Base-by-base conservation (phyloP, 2,329 filamentous ascomycete species). In the Biscogniauxia marginata region DNA sequence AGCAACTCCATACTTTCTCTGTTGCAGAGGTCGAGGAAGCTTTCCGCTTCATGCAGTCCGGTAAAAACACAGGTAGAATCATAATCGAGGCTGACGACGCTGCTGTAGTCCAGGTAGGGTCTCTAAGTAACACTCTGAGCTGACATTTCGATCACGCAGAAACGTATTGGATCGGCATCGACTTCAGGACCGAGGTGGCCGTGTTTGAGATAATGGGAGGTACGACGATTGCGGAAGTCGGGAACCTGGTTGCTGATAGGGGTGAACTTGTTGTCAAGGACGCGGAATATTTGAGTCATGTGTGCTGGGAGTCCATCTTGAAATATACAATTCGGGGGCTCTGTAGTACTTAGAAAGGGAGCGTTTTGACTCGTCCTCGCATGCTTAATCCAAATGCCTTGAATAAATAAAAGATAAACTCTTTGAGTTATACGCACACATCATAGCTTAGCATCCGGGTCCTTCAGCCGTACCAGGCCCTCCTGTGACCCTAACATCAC, bases 161-260 rank as follows among this genome's bases (percentile, higher is more conserved):
- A 6, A 34, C 9, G 30, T 13, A 3, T 34, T 73, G 70, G 68
- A 65, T 73, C 0, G 47, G 48, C 3, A 55, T 52, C 7, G 55
- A 63, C 5, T 63, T 62, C 39, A 46, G 49, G 9, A 59, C 58
- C 1, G 49, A 48, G 4, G 55, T 65, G 1, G 58, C 64, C 11
- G 58, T 66, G 7, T 66, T 65, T 25, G 64, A 65, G 13, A 62
- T 65, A 23, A 63, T 66, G 64, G 57, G 58, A 3, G 59, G 57
- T 2, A 54, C 56, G 19, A 55, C 60, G 3, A 49, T 62, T 25
- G 51, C 57, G 18, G 53, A 49, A 20, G 62, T 64, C 16, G 59
- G 57, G 22, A 8, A 25, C 3, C 19, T 50, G 23, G 23, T 50
- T 9, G 23, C 19, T 9, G 23, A 30, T 7, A 49, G 23, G 16